Evolutionary conservation across 2,329 filamentous ascomycete genomes (phyloP), one percentile per base, ranked within the genome.

Genomic region (Plectosphaerella sp.): DNA sequence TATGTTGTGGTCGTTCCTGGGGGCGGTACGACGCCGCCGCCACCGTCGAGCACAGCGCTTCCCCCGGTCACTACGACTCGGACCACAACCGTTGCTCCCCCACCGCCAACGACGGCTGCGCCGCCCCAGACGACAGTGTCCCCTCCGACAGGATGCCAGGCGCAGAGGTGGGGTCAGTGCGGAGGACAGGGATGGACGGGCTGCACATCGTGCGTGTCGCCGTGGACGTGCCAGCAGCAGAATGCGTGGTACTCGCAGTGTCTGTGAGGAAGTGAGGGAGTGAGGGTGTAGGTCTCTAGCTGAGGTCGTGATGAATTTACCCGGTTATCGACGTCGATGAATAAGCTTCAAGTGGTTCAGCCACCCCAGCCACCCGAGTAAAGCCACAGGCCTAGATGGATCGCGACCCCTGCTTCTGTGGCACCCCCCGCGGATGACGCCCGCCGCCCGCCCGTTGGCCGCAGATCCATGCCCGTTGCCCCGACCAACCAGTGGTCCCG

Each of bases 1-100:
- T 88, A 80, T 58, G 76, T 87, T 5, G 61, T 83, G 41, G 18
- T n/a, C n/a, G 8, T 18, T 7, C 37, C 18, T n/a, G 37, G 37
- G 14, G 37, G 37, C 15, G 37, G 37, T 41, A 33, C 28, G 4
- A 33, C 28, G 28, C 28, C 28, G 28, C 28, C 28, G 8, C 28
- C 28, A 7, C 28, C 28, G 8, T 5, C 28, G 28, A 9, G 8
- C 8, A 33, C 28, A 7, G 8, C 8, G 11, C 28, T 9, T 33
- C 37, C 37, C 10, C 37, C 37, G 37, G 37, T 15, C 10, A 39
- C 37, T 9, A 39, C 37, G 15, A 39, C 37, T 12, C 6, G 6
- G n/a, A 39, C 36, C 36, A 39, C 36, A 5, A 39, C 36, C 5
- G n/a, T 16, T 3, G 14, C 37, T 39, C 3, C 37, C n/a, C 37